phyloP scores from a whole-genome alignment of 495 filamentous ascomycete genomes.

The Penicillium taxi region DNA sequence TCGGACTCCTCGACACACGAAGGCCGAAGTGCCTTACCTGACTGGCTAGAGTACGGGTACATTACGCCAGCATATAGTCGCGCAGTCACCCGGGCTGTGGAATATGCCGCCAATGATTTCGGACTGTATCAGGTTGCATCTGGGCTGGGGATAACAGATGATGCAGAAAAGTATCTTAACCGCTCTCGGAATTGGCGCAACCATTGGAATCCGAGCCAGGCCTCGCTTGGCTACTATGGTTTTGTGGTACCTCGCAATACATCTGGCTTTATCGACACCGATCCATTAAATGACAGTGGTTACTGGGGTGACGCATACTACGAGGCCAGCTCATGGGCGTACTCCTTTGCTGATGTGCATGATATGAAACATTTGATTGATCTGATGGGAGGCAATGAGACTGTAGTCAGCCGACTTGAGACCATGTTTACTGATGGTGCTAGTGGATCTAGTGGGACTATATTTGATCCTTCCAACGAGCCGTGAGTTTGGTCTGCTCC shows the following conservation, averaged over 20 bases:
- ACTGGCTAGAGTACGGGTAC: conserved; percentile 57
- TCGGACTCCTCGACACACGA: conserved; percentile 58
- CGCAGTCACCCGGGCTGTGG: conserved; percentile 57
- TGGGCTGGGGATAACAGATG: conserved; percentile 45
- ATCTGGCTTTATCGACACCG: conserved; percentile 50
- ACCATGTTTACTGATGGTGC: conserved; percentile 43
- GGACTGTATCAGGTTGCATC: conserved; percentile 43
- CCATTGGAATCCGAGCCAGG: conserved; percentile 56
- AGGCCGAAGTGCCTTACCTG: conserved; percentile 60
- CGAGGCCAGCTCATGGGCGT: conserved; percentile 59
- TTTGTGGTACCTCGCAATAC: conserved; percentile 55
- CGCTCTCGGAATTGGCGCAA: conserved; percentile 65
- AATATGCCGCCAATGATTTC: conserved; percentile 67
- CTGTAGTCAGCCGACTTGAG: conserved; percentile 26
- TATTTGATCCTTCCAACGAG: conserved; percentile 63
- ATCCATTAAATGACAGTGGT: conserved; percentile 45
- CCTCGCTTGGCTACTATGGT: conserved; percentile 49
- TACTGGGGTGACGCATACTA: conserved; percentile 62
- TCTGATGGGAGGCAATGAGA: conserved; percentile 45
- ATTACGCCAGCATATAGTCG: conserved; percentile 56
- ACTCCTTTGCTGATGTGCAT: conserved; percentile 61
- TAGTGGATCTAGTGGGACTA: conserved; percentile 44
- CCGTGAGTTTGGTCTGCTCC: conserved; percentile 30
- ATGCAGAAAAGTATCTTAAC: conserved; percentile 52
- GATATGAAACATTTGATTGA: conserved; percentile 55